Conservation (phyloP, 1,284 basidiomycete species). For the Meripilus lineatus region DNA sequence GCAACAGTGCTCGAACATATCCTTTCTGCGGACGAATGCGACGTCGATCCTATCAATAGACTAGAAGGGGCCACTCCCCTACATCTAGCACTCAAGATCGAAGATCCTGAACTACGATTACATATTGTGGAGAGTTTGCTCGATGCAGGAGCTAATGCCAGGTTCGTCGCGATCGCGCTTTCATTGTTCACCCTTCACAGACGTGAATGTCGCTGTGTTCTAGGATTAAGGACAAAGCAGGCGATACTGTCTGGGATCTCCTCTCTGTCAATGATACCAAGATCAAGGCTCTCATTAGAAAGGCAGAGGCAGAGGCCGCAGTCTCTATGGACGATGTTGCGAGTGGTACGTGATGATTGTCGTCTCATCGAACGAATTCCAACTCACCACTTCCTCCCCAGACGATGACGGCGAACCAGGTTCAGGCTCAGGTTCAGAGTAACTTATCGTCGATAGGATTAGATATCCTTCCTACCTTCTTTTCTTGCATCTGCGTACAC, state of each 20-base stretch:
- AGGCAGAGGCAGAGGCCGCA: constrained; percentile 40
- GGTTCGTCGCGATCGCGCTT: constrained; percentile 31
- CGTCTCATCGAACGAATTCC: background rate
- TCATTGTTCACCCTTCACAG: background rate
- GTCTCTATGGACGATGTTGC: constrained; percentile 37
- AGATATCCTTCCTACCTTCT: background rate
- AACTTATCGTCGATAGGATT: too few species aligned
- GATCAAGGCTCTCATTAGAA: constrained; percentile 43
- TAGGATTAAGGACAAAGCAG: constrained; percentile 74
- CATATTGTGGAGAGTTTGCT: constrained; percentile 59
- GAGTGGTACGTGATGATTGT: constrained; percentile 24
- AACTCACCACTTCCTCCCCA: constrained; percentile 5
- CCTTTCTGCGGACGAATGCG: constrained; percentile 71
- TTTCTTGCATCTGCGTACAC: too few species aligned
- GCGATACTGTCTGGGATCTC: constrained; percentile 53
- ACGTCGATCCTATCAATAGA: constrained; percentile 79
- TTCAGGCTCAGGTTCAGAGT: constrained; percentile 30
- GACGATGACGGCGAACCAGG: constrained; percentile 32
- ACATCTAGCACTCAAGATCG: constrained; percentile 70
- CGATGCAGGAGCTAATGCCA: constrained; percentile 74
- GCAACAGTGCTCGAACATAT: constrained; percentile 69
- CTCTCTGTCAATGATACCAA: constrained; percentile 44
- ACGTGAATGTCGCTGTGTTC: background rate
- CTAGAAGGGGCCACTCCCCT: constrained; percentile 77
- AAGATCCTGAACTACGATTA: constrained; percentile 54